Evolutionary conservation across 2,329 filamentous ascomycete species (phyloP).

Genomic region (Lachnum nothofagi): DNA sequence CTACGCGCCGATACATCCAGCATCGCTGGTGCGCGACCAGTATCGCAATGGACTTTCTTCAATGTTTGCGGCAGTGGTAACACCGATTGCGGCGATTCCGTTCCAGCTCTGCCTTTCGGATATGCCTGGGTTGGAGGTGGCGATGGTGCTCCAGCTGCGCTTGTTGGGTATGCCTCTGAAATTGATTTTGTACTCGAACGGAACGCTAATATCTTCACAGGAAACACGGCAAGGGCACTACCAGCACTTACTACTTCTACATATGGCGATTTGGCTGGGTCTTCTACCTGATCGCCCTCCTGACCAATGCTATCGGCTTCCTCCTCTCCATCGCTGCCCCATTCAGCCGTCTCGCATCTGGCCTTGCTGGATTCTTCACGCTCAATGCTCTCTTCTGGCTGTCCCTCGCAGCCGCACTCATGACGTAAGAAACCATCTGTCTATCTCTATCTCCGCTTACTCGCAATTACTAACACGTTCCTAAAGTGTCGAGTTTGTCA

Average conservation of each 20-base stretch:
- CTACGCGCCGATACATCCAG: conserved; percentile 70
- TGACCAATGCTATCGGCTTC: conserved; percentile 68
- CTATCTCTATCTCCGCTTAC: conserved; percentile 12
- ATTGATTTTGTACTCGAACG: not conserved
- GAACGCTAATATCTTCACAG: conserved; percentile 33
- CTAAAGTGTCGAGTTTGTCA: conserved; percentile 56
- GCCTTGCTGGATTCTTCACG: conserved; percentile 56
- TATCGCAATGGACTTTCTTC: conserved; percentile 88
- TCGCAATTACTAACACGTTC: conserved; percentile 9
- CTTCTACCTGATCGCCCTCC: conserved; percentile 77
- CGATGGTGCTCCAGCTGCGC: conserved; percentile 46
- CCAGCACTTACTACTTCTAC: conserved; percentile 64
- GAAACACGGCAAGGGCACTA: conserved; percentile 50
- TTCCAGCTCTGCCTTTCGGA: conserved; percentile 64
- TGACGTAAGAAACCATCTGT: conserved; percentile 58
- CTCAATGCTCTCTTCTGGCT: conserved; percentile 64
- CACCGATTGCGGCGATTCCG: conserved; percentile 57
- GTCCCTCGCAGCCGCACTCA: conserved; percentile 60
- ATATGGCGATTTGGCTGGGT: conserved; percentile 91
- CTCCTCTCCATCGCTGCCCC: conserved; percentile 64
- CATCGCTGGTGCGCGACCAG: conserved; percentile 60
- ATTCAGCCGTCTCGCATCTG: conserved; percentile 65
- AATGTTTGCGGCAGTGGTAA: conserved; percentile 66
- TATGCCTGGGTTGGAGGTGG: conserved; percentile 61
- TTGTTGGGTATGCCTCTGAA: conserved; percentile 44